Conservation (phyloP, 1,139 yeast genomes). For the Suhomyces bolitotheri region DNA sequence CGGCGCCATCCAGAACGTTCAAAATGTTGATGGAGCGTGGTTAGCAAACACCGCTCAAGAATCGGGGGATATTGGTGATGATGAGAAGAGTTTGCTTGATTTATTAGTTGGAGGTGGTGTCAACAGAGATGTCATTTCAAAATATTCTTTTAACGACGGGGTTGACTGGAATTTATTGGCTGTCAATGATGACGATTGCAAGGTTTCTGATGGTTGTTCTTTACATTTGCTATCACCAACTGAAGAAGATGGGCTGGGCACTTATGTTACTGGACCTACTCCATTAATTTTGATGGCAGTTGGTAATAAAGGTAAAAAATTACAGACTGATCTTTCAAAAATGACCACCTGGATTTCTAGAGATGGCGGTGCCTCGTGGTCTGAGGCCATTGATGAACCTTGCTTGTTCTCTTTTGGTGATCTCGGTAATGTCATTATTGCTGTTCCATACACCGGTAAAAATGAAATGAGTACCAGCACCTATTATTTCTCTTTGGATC, state of each 20-base stretch:
- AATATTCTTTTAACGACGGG: conserved; percentile 66
- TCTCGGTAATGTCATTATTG: conserved; percentile 73
- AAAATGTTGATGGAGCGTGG: conserved; percentile 73
- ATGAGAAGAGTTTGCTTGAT: conserved; percentile 29
- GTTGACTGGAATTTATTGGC: conserved; percentile 57
- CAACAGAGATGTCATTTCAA: conserved; percentile 21
- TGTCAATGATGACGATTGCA: conserved; percentile 49
- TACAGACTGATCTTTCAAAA: conserved; percentile 24
- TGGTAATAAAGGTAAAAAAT: conserved; percentile 51
- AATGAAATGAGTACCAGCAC: conserved; percentile 20
- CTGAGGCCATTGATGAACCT: conserved; percentile 53
- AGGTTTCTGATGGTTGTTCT: conserved; percentile 50
- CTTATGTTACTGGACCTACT: conserved; percentile 60
- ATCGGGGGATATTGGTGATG: conserved; percentile 16
- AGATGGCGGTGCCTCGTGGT: conserved; percentile 81
- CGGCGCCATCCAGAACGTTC: conserved; percentile 50
- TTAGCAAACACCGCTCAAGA: conserved; percentile 44
- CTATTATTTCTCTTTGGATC: conserved; percentile 68
- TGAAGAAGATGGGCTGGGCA: conserved; percentile 57
- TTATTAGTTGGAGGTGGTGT: conserved; percentile 28
- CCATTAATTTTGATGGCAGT: conserved; percentile 70
- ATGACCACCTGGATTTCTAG: conserved; percentile 63
- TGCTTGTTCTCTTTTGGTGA: conserved; percentile 71
- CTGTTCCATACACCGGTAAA: conserved; percentile 46
- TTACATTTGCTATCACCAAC: conserved; percentile 55